These are phyloP conservation scores for Abelmoschus esculentus DNA, from an alignment of 345 rosid genomes.

Conservation along the genomic window DNA sequence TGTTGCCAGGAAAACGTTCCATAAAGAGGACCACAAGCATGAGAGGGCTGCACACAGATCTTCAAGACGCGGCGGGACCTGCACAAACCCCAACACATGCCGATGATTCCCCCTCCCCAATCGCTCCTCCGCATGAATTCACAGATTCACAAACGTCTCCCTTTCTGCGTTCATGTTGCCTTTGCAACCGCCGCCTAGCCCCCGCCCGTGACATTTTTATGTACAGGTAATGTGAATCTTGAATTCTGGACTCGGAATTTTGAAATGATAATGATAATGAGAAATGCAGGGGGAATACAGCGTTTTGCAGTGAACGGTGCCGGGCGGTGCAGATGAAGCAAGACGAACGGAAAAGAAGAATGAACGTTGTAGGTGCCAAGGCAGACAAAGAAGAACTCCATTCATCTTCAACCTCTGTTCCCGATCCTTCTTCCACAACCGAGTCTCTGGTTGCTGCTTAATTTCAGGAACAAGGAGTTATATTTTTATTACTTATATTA, in stretches of 20 bases:
- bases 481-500: too few species aligned
- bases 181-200: conserved; percentile 56
- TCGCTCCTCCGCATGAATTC: conserved; percentile 37
- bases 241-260: too few species aligned
- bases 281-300: conserved; percentile 62
- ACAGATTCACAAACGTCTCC: conserved; percentile 24
- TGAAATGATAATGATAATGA: background rate
- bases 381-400: conserved; percentile 15
- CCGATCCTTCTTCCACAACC: background rate
- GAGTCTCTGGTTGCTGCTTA: too few species aligned
- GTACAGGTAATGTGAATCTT: conserved; percentile 47
- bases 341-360: conserved; percentile 47
- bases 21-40: conserved; percentile 72
- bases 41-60: conserved; percentile 45
- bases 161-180: conserved; percentile 62
- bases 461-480: too few species aligned
- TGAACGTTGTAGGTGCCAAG: conserved; percentile 12
- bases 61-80: background rate
- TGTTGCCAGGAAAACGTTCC: conserved; percentile 64
- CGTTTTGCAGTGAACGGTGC: conserved; percentile 80
- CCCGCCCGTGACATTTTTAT: conserved; percentile 75
- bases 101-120: background rate
- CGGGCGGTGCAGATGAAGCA: conserved; percentile 68
- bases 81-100: background rate
- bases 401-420: conserved; percentile 11